Evolutionary conservation across 495 filamentous ascomycete species (phyloP).

Genomic region (Hypoxylon perforatum): DNA sequence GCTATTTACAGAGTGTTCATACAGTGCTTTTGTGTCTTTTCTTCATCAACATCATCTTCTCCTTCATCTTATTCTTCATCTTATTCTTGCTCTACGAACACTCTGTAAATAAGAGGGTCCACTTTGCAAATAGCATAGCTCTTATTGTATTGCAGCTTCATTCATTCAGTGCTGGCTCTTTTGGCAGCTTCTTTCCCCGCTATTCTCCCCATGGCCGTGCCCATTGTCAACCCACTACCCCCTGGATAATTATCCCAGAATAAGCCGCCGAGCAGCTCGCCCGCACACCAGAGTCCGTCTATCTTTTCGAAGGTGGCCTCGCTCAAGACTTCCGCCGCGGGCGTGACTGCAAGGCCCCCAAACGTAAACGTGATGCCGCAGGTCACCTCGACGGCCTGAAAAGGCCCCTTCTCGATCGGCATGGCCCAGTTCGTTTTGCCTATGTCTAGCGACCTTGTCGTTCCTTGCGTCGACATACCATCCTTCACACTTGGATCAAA

Average conservation of each 20-base stretch:
- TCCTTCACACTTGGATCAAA: slow-evolving; percentile 69
- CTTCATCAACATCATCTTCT: no score
- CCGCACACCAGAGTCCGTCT: slow-evolving; percentile 65
- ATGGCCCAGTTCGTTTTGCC: slow-evolving; percentile 74
- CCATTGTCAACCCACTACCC: slow-evolving; percentile 68
- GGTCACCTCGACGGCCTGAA: slow-evolving; percentile 67
- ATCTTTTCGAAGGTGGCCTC: slow-evolving; percentile 55
- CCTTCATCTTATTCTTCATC: no score
- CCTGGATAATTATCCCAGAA: slow-evolving; percentile 74
- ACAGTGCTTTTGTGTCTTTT: no score
- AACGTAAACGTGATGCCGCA: slow-evolving; percentile 75
- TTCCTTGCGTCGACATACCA: slow-evolving; percentile 65
- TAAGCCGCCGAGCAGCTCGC: slow-evolving; percentile 72
- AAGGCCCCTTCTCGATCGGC: slow-evolving; percentile 64
- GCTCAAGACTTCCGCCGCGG: slow-evolving; percentile 59
- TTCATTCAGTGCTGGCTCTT: slow-evolving; percentile 12
- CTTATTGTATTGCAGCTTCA: no score
- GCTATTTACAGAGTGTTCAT: no score
- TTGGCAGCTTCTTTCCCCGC: slow-evolving; percentile 35
- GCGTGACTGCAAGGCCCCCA: slow-evolving; percentile 66
- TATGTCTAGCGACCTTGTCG: slow-evolving; percentile 46
- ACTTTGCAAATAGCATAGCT: no score
- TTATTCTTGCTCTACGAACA: no score
- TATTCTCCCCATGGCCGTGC: slow-evolving; percentile 38
- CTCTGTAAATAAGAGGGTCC: no score